Evolutionary conservation across 495 filamentous ascomycete genomes (phyloP), one percentile per base, ranked within the genome.

Genomic region (Xylaria telfairii): DNA sequence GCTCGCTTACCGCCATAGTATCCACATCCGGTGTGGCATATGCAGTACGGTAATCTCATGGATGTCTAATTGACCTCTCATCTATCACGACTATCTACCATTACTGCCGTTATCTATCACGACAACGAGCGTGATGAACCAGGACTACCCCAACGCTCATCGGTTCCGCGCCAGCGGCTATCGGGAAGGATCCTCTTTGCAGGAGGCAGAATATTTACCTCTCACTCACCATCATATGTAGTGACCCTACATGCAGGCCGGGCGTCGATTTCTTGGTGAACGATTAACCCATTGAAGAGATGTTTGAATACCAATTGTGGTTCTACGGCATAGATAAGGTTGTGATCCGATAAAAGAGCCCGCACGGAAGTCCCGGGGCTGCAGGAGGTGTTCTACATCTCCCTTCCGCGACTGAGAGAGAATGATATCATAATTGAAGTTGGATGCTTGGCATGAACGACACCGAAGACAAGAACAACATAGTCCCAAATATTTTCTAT

Each of bases 81-180:
- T 10, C 12, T 30, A 13, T 28, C 39, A 44, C 21, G 59, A 28
- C 24, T 44, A 44, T 44, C 39, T 44, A 44, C 39, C n/a, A 44
- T 62, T 44, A 30, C 39, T 44, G 28, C 39, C n/a, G 28, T 62
- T 44, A 30, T 47, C 61, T 64, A 32, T 46, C 61, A 64, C 41
- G 41, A 32, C 41, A 44, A 30, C 32, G 41, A 46, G 41, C 39
- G 15, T 64, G 26, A 37, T 8, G 3, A 30, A 32, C 26, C 41
- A 64, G 17, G 26, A 47, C 41, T 32, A 46, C 8, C 47, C 26
- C 28, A 37, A 39, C 3, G 28, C 39, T 49, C 28, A 24, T 44
- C 42, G 17, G 28, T 51, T 44, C 42, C 15, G 19, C 44, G 15
- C 26, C n/a, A 30, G 44, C 42, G 19, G 44, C 8, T 51, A 30